A percentile compares a stretch with the other conserved stretches of the same genome.
Conservation (phyloP, 805 yeast species). For the Jamesozyma piceae region DNA sequence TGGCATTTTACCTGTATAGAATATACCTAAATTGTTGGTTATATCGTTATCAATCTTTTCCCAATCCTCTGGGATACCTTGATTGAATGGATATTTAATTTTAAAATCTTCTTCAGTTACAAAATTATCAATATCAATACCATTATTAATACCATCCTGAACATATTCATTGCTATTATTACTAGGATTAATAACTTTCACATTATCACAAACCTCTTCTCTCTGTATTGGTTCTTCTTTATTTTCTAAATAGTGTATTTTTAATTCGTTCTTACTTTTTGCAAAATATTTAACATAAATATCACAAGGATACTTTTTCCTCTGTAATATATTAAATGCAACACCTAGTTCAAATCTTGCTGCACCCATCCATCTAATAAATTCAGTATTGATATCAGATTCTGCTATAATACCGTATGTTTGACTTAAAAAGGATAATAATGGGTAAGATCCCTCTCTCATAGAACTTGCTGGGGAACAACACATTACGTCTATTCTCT, state of each 20-base stretch:
- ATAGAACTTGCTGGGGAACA: constrained; percentile 44
- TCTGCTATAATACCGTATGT: constrained; percentile 90
- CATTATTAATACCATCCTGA: constrained; percentile 7
- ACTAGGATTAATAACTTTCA: constrained; percentile 2
- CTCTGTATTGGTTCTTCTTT: constrained; percentile 2
- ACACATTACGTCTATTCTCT: constrained; percentile 75
- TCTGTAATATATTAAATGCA: constrained; percentile 44
- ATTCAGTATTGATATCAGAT: constrained; percentile 87
- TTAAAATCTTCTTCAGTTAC: constrained; percentile 37
- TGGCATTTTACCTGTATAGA: constrained; percentile 91
- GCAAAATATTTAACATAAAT: constrained; percentile 61
- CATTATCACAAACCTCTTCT: background rate
- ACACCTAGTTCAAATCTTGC: constrained; percentile 81
- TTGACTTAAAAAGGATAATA: constrained; percentile 74
- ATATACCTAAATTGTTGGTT: constrained; percentile 51
- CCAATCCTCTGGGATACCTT: constrained; percentile 64
- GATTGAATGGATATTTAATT: constrained; percentile 33
- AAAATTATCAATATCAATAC: constrained; percentile 3
- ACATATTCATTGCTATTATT: background rate
- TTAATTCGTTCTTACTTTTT: constrained; percentile 42
- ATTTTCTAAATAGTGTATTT: constrained; percentile 37
- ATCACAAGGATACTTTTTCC: constrained; percentile 73
- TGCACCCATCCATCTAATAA: constrained; percentile 79
- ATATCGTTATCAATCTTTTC: constrained; percentile 39
- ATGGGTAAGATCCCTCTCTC: constrained; percentile 28